Percentiles rank a stretch among this genome's conserved stretches.
Evolutionary conservation across 2,329 filamentous ascomycete species (phyloP).

Genomic region (Pseudogymnoascus sp.): DNA sequence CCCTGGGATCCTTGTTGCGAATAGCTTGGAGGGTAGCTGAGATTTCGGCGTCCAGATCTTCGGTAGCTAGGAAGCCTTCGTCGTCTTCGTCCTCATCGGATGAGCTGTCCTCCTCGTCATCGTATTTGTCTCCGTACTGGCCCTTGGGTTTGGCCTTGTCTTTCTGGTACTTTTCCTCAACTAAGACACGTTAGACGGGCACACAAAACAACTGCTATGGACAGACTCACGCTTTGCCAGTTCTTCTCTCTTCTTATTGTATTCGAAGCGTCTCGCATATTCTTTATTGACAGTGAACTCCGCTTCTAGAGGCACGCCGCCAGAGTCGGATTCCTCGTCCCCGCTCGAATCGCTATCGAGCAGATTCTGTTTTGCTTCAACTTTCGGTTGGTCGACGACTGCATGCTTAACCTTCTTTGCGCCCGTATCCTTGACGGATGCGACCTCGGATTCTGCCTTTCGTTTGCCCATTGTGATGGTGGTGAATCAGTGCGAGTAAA

Average conservation of each 20-base stretch:
- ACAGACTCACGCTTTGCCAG: slow-evolving; percentile 53
- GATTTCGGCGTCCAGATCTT: slow-evolving; percentile 78
- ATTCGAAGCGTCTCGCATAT: slow-evolving; percentile 80
- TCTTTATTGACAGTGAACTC: slow-evolving; percentile 80
- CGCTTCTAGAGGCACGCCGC: slow-evolving; percentile 28
- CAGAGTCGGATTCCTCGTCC: slow-evolving; percentile 28
- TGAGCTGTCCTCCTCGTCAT: slow-evolving; percentile 56
- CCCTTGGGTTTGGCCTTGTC: slow-evolving; percentile 36
- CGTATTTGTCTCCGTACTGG: slow-evolving; percentile 35
- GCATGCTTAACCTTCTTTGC: slow-evolving; percentile 25
- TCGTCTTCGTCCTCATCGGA: slow-evolving; percentile 82
- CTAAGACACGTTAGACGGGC: slow-evolving; percentile 36
- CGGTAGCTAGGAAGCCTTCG: slow-evolving; percentile 76
- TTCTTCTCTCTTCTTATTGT: slow-evolving; percentile 97
- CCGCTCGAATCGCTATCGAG: slow-evolving; percentile 39
- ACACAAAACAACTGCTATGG: slow-evolving; percentile 11
- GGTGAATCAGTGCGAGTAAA: neutral
- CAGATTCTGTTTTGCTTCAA: slow-evolving; percentile 31
- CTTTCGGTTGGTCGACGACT: slow-evolving; percentile 15
- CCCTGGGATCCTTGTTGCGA: slow-evolving; percentile 77
- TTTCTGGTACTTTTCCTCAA: slow-evolving; percentile 74
- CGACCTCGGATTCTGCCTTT: slow-evolving; percentile 24
- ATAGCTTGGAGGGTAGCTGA: slow-evolving; percentile 81
- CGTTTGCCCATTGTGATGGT: slow-evolving; percentile 26
- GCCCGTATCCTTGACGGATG: slow-evolving; percentile 12